A percentile compares a stretch with the other conserved stretches of the same genome.
phyloP scores from a whole-genome alignment of 139 green algal genomes.

The Chlamydomonas urium region DNA sequence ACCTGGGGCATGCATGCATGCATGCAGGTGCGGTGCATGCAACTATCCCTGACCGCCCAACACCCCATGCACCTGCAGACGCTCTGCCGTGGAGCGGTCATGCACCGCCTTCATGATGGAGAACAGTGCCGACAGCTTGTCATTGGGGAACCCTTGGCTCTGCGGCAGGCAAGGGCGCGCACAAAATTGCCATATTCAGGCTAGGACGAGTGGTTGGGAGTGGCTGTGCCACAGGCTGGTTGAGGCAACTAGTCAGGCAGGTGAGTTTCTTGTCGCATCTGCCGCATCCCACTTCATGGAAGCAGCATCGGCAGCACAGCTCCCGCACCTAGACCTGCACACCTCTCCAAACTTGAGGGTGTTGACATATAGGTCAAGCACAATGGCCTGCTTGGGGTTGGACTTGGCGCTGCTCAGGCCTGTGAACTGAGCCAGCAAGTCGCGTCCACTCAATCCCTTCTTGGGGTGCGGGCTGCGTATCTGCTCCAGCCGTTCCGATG shows the following conservation, averaged over 20 bases:
- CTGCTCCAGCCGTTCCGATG: slow-evolving; percentile 22
- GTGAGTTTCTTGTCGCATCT: no score
- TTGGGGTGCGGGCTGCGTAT: slow-evolving; percentile 34
- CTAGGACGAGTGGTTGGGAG: no score
- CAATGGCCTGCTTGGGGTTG: slow-evolving; percentile 26
- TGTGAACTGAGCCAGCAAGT: slow-evolving; percentile 31
- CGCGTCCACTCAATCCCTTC: slow-evolving; percentile 22
- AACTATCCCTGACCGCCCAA: no score
- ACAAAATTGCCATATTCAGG: no score
- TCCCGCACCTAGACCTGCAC: background rate
- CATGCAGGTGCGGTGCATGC: no score
- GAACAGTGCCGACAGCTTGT: slow-evolving; percentile 57
- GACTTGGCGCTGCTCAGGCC: slow-evolving; percentile 17
- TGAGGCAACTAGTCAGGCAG: no score
- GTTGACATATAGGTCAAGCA: slow-evolving; percentile 35
- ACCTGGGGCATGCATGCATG: no score
- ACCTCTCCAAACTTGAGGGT: slow-evolving; percentile 34
- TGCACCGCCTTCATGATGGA: slow-evolving; percentile 58
- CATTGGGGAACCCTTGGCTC: slow-evolving; percentile 33
- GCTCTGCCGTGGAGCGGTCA: slow-evolving; percentile 9
- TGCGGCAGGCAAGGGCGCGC: no score
- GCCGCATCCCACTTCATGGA: no score
- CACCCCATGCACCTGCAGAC: background rate
- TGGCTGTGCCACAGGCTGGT: no score
- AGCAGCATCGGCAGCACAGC: background rate